A percentile compares a stretch with the other conserved stretches of the same genome.
phyloP scores from a whole-genome alignment of 2,329 filamentous ascomycete genomes.

The Hymenoscyphus occultus region DNA sequence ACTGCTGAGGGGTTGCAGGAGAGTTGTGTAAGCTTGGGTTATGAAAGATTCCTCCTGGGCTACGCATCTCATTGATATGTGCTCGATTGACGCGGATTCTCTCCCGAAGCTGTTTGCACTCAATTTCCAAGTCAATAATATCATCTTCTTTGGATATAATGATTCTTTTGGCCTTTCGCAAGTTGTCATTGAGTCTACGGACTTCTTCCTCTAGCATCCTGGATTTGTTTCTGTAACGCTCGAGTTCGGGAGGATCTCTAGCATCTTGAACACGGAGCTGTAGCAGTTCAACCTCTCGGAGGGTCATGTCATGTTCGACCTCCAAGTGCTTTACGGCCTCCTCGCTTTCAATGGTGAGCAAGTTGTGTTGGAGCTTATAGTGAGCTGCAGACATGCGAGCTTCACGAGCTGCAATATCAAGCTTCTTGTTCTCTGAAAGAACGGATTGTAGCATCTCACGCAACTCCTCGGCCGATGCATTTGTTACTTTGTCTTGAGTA shows the following conservation, averaged over 20 bases:
- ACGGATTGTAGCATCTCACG: conserved; percentile 53
- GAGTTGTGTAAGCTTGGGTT: conserved; percentile 56
- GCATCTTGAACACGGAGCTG: conserved; percentile 65
- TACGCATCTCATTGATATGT: conserved; percentile 76
- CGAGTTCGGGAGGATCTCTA: conserved; percentile 59
- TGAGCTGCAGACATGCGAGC: conserved; percentile 83
- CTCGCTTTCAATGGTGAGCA: conserved; percentile 78
- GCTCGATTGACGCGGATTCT: conserved; percentile 88
- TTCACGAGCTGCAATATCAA: conserved; percentile 51
- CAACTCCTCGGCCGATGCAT: conserved; percentile 54
- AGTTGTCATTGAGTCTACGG: conserved; percentile 57
- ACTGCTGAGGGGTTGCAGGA: conserved; percentile 41
- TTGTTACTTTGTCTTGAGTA: conserved; percentile 48
- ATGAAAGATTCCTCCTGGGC: conserved; percentile 67
- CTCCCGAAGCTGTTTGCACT: conserved; percentile 73
- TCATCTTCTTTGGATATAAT: conserved; percentile 78
- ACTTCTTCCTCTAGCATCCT: conserved; percentile 67
- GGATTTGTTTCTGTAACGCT: conserved; percentile 50
- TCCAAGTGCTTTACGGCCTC: conserved; percentile 83
- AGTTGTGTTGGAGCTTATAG: conserved; percentile 84
- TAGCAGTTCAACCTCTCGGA: conserved; percentile 81
- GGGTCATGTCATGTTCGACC: conserved; percentile 90
- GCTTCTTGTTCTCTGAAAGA: conserved; percentile 54
- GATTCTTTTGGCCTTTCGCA: conserved; percentile 72
- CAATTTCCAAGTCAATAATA: conserved; percentile 65